Evolutionary conservation across 257 asterid genomes (phyloP).

Genomic region (Leonotis leonurus): DNA sequence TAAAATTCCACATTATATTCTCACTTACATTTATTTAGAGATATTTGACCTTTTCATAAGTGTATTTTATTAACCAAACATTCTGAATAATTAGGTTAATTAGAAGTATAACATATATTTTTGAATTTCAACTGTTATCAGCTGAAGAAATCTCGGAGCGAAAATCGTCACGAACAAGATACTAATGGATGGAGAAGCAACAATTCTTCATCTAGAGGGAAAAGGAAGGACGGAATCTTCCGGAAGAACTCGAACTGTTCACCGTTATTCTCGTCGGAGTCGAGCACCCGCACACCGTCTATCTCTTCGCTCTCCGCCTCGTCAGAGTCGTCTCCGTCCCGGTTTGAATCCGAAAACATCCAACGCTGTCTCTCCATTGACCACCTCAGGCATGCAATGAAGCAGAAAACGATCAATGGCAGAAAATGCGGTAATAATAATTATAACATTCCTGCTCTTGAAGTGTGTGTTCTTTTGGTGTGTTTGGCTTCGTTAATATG

Average conservation of each 20-base stretch:
- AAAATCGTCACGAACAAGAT: background rate
- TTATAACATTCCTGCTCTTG: conserved; percentile 8
- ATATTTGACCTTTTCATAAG: no score
- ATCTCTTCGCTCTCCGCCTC: conserved; percentile 18
- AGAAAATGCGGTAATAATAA: background rate
- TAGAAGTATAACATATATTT: background rate
- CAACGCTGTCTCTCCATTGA: conserved; percentile 8
- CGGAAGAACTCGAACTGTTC: conserved; percentile 22
- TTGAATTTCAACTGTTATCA: background rate
- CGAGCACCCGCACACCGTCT: background rate
- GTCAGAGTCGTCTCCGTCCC: conserved; percentile 23
- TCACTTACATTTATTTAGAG: no score
- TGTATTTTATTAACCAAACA: no score
- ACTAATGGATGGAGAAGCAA: conserved; percentile 12
- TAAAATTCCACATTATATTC: no score
- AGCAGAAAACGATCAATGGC: background rate
- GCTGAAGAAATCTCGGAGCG: conserved; percentile 29
- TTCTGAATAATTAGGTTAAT: no score
- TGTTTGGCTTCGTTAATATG: conserved; percentile 42
- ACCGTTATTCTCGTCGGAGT: conserved; percentile 26
- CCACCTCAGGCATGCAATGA: background rate
- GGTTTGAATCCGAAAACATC: conserved; percentile 14
- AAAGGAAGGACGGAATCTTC: conserved; percentile 9
- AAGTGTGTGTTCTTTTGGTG: conserved; percentile 27
- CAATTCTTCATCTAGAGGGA: conserved; percentile 10